Evolutionary conservation across 2,329 filamentous ascomycete genomes (phyloP).

Genomic region (Colletotrichum truncatum): DNA sequence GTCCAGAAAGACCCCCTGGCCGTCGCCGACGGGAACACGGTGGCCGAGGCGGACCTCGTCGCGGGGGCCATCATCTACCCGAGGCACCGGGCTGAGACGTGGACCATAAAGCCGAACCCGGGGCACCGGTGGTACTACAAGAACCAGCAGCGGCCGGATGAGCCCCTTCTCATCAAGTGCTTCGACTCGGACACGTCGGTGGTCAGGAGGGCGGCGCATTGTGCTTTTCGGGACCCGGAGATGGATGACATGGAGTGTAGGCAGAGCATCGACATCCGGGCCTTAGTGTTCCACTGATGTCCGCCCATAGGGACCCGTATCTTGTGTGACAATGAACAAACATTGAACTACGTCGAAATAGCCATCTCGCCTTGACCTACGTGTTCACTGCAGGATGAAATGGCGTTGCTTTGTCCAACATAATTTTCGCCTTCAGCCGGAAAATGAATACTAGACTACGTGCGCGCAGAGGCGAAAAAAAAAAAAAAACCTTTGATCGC

Average conservation of each 20-base stretch:
- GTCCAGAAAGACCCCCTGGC: conserved; percentile 53
- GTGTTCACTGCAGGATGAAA: too few species aligned
- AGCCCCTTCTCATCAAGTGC: conserved; percentile 70
- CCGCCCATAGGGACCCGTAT: background rate
- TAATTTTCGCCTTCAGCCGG: too few species aligned
- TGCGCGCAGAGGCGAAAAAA: too few species aligned
- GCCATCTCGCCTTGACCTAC: background rate
- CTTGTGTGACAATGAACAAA: background rate
- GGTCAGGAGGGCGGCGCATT: conserved; percentile 72
- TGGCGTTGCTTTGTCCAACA: too few species aligned
- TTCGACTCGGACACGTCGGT: conserved; percentile 65
- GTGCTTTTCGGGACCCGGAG: conserved; percentile 80
- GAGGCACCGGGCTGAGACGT: conserved; percentile 44
- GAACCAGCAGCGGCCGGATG: conserved; percentile 57
- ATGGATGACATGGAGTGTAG: conserved; percentile 74
- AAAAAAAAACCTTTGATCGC: background rate
- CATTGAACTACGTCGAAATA: background rate
- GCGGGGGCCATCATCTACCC: conserved; percentile 47
- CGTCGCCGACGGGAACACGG: conserved; percentile 47
- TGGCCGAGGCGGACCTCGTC: conserved; percentile 49
- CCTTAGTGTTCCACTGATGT: conserved; percentile 73
- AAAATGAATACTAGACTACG: background rate
- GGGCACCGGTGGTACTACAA: conserved; percentile 63
- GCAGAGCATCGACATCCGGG: conserved; percentile 90
- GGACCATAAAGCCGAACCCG: conserved; percentile 44